Evolutionary conservation across 768 basidiomycete species (phyloP), one percentile per base, ranked within the genome.

Genomic region (Tylopilus balloui): DNA sequence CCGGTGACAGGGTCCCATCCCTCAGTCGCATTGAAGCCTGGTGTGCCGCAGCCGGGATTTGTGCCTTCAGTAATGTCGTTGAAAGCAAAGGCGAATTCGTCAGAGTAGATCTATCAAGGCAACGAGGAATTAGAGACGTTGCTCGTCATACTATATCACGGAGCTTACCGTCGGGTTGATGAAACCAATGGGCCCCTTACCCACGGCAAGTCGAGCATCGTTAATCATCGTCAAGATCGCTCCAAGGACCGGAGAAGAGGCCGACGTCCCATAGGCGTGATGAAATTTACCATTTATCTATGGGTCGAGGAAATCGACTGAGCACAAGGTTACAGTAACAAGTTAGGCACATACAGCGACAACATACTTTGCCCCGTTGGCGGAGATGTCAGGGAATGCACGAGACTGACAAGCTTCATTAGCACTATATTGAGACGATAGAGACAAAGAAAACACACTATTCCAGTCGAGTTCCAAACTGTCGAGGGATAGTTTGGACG

Each of bases 51-150:
- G 2, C 77, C 75, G 3, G 63, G 68, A 50, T 77, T 78, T 2
- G 61, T 62, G 2, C 78, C 78, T 5, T 58, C 56, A 1, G 69
- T 74, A 46, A 80, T 77, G 48, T 80, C 78, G 48, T 77, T 67
- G 56, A 53, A 40, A 14, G 42, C 32, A 0, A 2, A 0, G 20
- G 37, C 29, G 27, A 53, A 53, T 17, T 53, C 21, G 8, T 37
- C 0, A 7, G 52, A 53, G 13, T 53, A 53, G 9, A 53, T 53
- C 52, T 53, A 36, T 14, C 14, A 5, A 3, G 7, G n/a, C 2
- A 11, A 7, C 5, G 21, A 6, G n/a, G 11, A 14, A 15, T 27
- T 1, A 27, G 20, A 1, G 5, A 17, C 9, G 14, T 9, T n/a
- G 14, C 24, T n/a, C n/a, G n/a, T n/a, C n/a, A n/a, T n/a, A n/a